Evolutionary conservation across 2,329 filamentous ascomycete species (phyloP), one percentile per base, ranked within the genome.

Genomic region (Talaromyces sp.): DNA sequence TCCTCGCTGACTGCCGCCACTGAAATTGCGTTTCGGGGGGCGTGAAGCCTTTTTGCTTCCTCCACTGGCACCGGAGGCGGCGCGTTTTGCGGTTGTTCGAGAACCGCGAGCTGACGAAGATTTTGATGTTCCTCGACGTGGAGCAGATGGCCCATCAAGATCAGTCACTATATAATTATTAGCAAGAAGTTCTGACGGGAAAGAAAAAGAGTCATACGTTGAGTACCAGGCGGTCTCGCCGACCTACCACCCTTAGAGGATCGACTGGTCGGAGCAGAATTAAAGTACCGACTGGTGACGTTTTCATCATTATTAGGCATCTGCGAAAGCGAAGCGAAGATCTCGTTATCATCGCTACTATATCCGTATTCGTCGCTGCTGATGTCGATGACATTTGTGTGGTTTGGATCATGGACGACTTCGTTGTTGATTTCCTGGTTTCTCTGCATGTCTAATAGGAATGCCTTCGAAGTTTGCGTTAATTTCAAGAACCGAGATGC

Each of bases 341-440:
- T 63, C 54, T 73, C 68, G 4, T 70, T 69, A 55, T 73, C 68
- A 4, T 70, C 70, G 59, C 71, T 73, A 31, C 58, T 32, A 43
- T 71, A 71, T 7, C 80, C 77, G 35, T 61, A 55, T n/a, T 78
- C 75, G 50, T 75, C 69, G 60, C 75, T 77, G 54, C 73, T 76
- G 57, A 78, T 70, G 58, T 74, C 75, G 63, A 79, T 73, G 56
- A 77, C 77, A 62, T 78, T 80, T 59, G 76, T 75, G 56, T 80
- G 78, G 49, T 80, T 78, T 10, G 73, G 76, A 63, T 78, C 76
- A 26, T 73, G 74, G 24, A 78, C 71, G 69, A 75, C 66, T 43
- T 81, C 81, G 64, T 85, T 83, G 2, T 78, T 65, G 9, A 21
- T 24, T 19, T 46, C 43, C n/a, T 46, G n/a, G 27, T 56, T 56